phyloP scores from a whole-genome alignment of 805 yeast species.

The Ogataea saltuana region DNA sequence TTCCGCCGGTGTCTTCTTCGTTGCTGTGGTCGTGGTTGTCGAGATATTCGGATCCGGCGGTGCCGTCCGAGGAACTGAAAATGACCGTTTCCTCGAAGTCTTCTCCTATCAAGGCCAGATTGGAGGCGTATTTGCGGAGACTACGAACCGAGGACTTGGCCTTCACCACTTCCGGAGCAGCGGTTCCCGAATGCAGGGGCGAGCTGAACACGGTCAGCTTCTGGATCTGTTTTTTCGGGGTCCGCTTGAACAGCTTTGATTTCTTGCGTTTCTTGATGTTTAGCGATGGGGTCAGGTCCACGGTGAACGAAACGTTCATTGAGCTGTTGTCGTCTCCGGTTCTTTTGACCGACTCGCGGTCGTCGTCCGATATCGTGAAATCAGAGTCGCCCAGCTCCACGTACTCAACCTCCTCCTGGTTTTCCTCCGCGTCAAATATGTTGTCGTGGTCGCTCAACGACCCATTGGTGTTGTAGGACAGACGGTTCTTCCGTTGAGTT shows the following conservation, averaged over 20 bases:
- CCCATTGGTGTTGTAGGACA: slow-evolving; percentile 22
- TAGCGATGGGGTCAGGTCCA: slow-evolving; percentile 31
- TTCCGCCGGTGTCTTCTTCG: slow-evolving; percentile 13
- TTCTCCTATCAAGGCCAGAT: slow-evolving; percentile 24
- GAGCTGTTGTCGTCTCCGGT: slow-evolving; percentile 27
- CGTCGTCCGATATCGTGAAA: slow-evolving; percentile 25
- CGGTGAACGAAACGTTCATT: slow-evolving; percentile 32
- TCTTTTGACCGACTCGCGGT: slow-evolving; percentile 16
- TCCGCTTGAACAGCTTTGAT: slow-evolving; percentile 27
- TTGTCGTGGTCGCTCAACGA: slow-evolving; percentile 22
- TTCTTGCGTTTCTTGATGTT: slow-evolving; percentile 28
- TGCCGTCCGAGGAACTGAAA: not conserved
- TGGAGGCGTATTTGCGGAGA: slow-evolving; percentile 25
- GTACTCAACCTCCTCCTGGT: slow-evolving; percentile 29
- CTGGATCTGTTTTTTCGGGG: slow-evolving; percentile 30
- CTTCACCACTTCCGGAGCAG: slow-evolving; percentile 3
- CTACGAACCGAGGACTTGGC: slow-evolving; percentile 20
- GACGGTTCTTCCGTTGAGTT: slow-evolving; percentile 14
- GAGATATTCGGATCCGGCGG: not conserved
- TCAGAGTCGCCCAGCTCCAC: slow-evolving; percentile 35
- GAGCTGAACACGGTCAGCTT: slow-evolving; percentile 28
- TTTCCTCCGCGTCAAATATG: slow-evolving; percentile 23
- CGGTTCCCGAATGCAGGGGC: slow-evolving; percentile 17
- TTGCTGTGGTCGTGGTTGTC: not conserved
- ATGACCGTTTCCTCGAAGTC: slow-evolving; percentile 9